These are phyloP conservation scores for Rhynchosporium graminicola DNA, from an alignment of 2,329 filamentous ascomycete species.

Conservation along the genomic window DNA sequence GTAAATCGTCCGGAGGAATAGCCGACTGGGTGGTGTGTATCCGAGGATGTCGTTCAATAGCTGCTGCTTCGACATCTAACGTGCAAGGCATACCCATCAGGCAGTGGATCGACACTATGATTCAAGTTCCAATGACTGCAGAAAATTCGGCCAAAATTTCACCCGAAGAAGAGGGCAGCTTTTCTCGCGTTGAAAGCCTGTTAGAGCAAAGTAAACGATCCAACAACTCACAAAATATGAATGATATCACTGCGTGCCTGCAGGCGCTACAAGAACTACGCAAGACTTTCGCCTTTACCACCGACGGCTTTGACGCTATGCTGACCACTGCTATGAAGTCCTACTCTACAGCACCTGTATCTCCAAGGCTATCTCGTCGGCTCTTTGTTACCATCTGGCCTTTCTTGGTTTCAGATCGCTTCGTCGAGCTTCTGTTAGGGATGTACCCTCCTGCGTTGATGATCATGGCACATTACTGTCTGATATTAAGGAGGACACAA, in stretches of 20 bases:
- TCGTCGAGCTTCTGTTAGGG: constrained; percentile 18
- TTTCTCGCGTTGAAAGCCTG: constrained; percentile 1
- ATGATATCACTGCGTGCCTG: constrained; percentile 18
- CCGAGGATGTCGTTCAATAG: constrained; percentile 19
- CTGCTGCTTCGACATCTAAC: constrained; percentile 1
- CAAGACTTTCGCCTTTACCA: constrained; percentile 15
- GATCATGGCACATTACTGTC: constrained; percentile 43
- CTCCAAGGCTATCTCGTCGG: not conserved
- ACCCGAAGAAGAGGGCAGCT: constrained; percentile 20
- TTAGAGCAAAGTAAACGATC: constrained; percentile 3
- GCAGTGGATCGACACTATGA: not conserved
- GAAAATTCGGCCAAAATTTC: not conserved
- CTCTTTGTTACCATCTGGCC: constrained; percentile 17
- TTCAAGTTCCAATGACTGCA: not conserved
- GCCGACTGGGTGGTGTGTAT: constrained; percentile 21
- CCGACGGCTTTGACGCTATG: not conserved
- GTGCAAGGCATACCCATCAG: constrained; percentile 17
- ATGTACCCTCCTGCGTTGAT: constrained; percentile 39
- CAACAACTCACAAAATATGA: constrained; percentile 11
- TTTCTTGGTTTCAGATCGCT: constrained; percentile 14
- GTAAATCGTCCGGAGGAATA: constrained; percentile 8
- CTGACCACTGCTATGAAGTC: not conserved
- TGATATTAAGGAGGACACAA: constrained; percentile 41
- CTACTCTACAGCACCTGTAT: not conserved
- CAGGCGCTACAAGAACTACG: constrained; percentile 20